A percentile compares a stretch with the other conserved stretches of the same genome.
phyloP scores from a whole-genome alignment of 2,329 filamentous ascomycete species.

The Claviceps quebecensis region DNA sequence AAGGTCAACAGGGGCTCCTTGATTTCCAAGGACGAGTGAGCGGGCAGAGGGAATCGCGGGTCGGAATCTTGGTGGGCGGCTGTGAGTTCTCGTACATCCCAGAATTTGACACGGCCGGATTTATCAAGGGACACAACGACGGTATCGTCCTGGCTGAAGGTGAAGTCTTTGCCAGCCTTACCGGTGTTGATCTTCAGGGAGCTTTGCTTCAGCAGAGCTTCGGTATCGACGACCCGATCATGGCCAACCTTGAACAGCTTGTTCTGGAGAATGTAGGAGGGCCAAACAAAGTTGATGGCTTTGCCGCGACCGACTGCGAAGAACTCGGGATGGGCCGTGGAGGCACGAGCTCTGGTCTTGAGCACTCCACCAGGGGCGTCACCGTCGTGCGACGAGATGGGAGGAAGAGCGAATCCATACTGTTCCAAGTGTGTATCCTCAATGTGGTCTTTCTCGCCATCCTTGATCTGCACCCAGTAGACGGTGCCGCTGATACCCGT shows the following conservation, averaged over 20 bases:
- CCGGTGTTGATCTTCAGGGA: slow-evolving; percentile 89
- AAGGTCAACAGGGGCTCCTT: slow-evolving; percentile 78
- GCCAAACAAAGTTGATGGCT: slow-evolving; percentile 81
- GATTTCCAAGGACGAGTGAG: slow-evolving; percentile 54
- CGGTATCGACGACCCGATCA: slow-evolving; percentile 65
- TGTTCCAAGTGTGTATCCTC: slow-evolving; percentile 68
- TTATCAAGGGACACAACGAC: slow-evolving; percentile 94
- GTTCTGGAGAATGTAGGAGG: slow-evolving; percentile 47
- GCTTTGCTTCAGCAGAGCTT: slow-evolving; percentile 74
- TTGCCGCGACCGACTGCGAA: slow-evolving; percentile 94
- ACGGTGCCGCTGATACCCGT: slow-evolving; percentile 91
- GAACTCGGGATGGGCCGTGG: slow-evolving; percentile 77
- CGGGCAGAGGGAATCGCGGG: slow-evolving; percentile 36
- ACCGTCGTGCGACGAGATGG: slow-evolving; percentile 72
- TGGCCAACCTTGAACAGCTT: slow-evolving; percentile 49
- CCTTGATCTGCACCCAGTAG: slow-evolving; percentile 82
- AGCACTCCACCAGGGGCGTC: slow-evolving; percentile 84
- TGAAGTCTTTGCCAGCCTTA: slow-evolving; percentile 96
- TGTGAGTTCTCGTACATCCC: slow-evolving; percentile 79
- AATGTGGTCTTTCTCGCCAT: slow-evolving; percentile 64
- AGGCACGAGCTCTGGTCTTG: slow-evolving; percentile 88
- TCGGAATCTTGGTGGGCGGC: slow-evolving; percentile 37
- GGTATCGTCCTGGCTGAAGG: slow-evolving; percentile 91
- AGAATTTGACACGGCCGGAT: slow-evolving; percentile 91
- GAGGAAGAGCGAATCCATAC: slow-evolving; percentile 79